Conservation (phyloP, 2,329 filamentous ascomycete species). For the Xylaria sp. region DNA sequence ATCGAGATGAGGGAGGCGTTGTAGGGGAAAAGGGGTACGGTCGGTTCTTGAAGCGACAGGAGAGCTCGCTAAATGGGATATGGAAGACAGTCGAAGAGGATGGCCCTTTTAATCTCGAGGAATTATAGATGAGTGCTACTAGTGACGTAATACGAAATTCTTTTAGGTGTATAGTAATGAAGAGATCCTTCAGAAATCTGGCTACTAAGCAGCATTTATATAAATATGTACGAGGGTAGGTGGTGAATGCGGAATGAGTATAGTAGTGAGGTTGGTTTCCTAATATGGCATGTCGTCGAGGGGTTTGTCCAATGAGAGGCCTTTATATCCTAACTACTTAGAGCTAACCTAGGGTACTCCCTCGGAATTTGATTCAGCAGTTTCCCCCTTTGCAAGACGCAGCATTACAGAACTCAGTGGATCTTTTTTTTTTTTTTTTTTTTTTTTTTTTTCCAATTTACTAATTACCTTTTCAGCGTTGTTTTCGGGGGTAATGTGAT, state of each 20-base stretch:
- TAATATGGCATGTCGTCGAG: constrained; percentile 1
- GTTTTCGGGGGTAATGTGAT: no score
- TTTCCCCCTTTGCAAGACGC: no score
- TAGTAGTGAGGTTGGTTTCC: not conserved
- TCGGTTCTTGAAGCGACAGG: constrained; percentile 37
- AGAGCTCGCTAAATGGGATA: constrained; percentile 35
- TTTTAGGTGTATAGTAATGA: no score
- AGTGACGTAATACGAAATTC: not conserved
- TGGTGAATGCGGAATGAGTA: not conserved
- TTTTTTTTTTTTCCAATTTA: not conserved
- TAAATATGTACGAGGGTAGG: not conserved
- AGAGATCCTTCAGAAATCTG: no score
- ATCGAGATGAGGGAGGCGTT: constrained; percentile 62
- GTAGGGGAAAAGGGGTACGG: constrained; percentile 48
- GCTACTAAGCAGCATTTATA: not conserved
- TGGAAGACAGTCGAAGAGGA: constrained; percentile 49
- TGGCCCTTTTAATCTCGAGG: constrained; percentile 50
- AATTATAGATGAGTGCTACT: constrained; percentile 17
- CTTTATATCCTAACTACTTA: not conserved
- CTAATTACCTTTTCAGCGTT: not conserved
- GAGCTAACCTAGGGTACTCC: not conserved
- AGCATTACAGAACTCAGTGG: not conserved
- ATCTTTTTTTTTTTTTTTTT: not conserved
- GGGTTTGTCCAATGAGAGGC: constrained; percentile 6
- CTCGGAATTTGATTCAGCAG: not conserved